These are phyloP conservation scores for Theobroma cacao DNA, from an alignment of 345 rosid genomes.

Conservation along the genomic window DNA sequence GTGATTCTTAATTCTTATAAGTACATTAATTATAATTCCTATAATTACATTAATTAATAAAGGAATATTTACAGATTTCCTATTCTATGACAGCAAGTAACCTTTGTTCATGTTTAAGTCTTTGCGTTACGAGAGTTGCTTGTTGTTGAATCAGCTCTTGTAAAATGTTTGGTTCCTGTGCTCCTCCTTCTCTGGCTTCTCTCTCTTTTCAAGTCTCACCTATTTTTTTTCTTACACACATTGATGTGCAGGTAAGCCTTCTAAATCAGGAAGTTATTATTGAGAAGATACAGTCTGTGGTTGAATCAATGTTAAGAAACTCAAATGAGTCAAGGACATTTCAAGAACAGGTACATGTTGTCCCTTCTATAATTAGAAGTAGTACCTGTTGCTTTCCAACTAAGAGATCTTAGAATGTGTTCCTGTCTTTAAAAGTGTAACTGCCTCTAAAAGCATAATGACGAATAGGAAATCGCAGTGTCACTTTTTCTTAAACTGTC, in stretches of 20 bases:
- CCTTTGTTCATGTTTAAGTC: not conserved
- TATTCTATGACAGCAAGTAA: no score
- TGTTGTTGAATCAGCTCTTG: not conserved
- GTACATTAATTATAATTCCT: no score
- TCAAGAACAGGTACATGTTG: constrained; percentile 68
- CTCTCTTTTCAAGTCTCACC: not conserved
- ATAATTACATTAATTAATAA: no score
- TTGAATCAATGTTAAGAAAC: constrained; percentile 69
- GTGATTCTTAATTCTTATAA: no score
- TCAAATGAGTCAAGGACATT: constrained; percentile 71
- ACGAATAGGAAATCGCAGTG: not conserved
- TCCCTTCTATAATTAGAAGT: not conserved
- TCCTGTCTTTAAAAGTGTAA: constrained; percentile 3
- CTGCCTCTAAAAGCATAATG: not conserved
- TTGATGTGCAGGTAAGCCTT: constrained; percentile 77
- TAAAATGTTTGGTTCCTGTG: not conserved
- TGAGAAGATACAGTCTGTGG: constrained; percentile 72
- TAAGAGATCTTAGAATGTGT: not conserved
- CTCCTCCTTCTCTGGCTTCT: not conserved
- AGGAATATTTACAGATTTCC: no score
- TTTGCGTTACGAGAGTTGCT: not conserved
- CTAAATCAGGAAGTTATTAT: constrained; percentile 83
- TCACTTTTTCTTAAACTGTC: not conserved
- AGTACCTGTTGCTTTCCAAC: constrained; percentile 13
- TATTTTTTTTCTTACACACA: not conserved